A percentile compares a stretch with the other conserved stretches of the same genome.
phyloP scores from a whole-genome alignment of 441 rosid species.

The Metrosideros polymorpha region DNA sequence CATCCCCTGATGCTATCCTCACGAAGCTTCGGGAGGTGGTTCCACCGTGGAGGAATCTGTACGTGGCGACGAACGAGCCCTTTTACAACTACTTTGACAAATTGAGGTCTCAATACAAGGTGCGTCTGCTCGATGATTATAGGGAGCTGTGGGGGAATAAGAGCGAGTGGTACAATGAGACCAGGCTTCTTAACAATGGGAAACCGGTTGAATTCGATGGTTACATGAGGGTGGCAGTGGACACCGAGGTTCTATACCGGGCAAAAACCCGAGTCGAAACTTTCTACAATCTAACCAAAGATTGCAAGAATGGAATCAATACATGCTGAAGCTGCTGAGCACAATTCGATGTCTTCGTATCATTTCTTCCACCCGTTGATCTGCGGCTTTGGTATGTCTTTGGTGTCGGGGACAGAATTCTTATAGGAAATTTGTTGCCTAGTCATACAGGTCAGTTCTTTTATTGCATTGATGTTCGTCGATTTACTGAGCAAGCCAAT shows the following conservation, averaged over 20 bases:
- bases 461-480: not conserved
- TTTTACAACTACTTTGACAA: constrained; percentile 86
- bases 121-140: constrained; percentile 82
- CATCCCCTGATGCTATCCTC: constrained; percentile 75
- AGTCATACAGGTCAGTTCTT: not conserved
- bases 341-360: not conserved
- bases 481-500: not conserved
- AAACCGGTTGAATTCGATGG: constrained; percentile 81
- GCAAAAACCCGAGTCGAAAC: constrained; percentile 81
- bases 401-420: not conserved
- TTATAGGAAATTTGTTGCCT: not conserved
- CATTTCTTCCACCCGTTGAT: not conserved
- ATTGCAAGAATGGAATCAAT: constrained; percentile 94
- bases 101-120: constrained; percentile 76
- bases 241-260: constrained; percentile 80
- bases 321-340: constrained; percentile 43
- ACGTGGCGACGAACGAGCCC: constrained; percentile 80
- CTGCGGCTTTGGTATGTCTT: not conserved
- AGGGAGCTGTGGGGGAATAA: constrained; percentile 65
- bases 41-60: constrained; percentile 74
- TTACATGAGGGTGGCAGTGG: constrained; percentile 95
- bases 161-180: constrained; percentile 92
- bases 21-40: constrained; percentile 46
- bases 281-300: constrained; percentile 76
- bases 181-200: constrained; percentile 52